Percentiles rank a stretch among this genome's conserved stretches.
Evolutionary conservation across 257 asterid species (phyloP).

Genomic region (Gentiana straminea): DNA sequence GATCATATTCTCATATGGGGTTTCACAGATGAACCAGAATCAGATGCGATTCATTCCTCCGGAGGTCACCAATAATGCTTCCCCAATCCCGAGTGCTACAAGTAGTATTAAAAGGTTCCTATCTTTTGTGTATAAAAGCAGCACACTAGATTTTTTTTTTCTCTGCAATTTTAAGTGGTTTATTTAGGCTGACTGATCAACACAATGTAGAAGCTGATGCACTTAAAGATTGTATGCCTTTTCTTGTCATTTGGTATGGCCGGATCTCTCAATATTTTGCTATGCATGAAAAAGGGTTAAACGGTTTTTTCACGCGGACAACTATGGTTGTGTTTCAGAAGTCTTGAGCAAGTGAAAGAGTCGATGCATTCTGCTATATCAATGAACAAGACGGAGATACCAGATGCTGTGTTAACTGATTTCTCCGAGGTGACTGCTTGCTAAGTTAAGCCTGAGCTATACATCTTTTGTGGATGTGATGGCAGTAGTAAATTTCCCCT

Average conservation of each 20-base stretch:
- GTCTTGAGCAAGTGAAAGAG: slow-evolving; percentile 41
- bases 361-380: slow-evolving; percentile 72
- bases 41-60: slow-evolving; percentile 37
- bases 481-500: not conserved
- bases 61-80: slow-evolving; percentile 17
- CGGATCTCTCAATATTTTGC: not conserved
- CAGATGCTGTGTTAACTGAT: slow-evolving; percentile 67
- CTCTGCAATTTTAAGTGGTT: not conserved
- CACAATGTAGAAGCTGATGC: not conserved
- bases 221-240: not conserved
- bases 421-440: slow-evolving; percentile 56
- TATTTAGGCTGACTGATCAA: no score
- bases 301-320: not conserved
- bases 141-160: not conserved
- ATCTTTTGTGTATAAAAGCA: not conserved
- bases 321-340: slow-evolving; percentile 29
- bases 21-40: slow-evolving; percentile 35
- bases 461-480: not conserved
- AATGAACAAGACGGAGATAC: slow-evolving; percentile 62
- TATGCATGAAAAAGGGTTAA: not conserved
- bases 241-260: not conserved
- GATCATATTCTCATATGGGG: slow-evolving; percentile 5
- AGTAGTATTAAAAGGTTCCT: slow-evolving; percentile 26
- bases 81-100: slow-evolving; percentile 28
- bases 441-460: not conserved